phyloP scores from a whole-genome alignment of 805 yeast genomes.

The Sugiyamaella mastotermitis region DNA sequence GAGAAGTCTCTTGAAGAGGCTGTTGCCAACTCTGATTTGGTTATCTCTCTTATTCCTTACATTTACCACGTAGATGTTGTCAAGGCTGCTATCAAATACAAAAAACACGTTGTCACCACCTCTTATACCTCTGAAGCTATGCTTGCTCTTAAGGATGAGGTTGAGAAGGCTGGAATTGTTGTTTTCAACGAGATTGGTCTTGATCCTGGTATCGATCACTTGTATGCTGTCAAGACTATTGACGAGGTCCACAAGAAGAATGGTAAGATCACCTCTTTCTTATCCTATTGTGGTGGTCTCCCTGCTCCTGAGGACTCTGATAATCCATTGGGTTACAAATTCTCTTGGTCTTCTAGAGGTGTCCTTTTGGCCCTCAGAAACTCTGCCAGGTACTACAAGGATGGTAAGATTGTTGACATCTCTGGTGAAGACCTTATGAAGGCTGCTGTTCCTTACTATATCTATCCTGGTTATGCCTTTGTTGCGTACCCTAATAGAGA shows the following conservation, averaged over 20 bases:
- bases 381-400: conserved; percentile 81
- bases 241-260: conserved; percentile 89
- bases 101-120: conserved; percentile 88
- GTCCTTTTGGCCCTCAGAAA: conserved; percentile 93
- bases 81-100: conserved; percentile 83
- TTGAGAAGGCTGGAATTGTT: conserved; percentile 90
- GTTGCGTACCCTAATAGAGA: conserved; percentile 98
- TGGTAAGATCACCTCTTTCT: conserved; percentile 90
- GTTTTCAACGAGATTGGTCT: conserved; percentile 99
- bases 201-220: conserved; percentile 98
- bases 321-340: conserved; percentile 97
- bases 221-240: conserved; percentile 96
- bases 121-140: conserved; percentile 95
- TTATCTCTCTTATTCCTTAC: conserved; percentile 94
- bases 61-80: conserved; percentile 90
- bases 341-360: conserved; percentile 99
- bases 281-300: conserved; percentile 97
- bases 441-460: conserved; percentile 88
- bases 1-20: conserved; percentile 70
- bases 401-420: conserved; percentile 71
- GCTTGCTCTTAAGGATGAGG: conserved; percentile 73
- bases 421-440: conserved; percentile 90
- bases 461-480: conserved; percentile 91
- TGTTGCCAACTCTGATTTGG: conserved; percentile 73
- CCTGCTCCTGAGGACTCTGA: conserved; percentile 98